Base-by-base conservation (phyloP, 805 yeast species). In the Barnettozyma botsteinii region DNA sequence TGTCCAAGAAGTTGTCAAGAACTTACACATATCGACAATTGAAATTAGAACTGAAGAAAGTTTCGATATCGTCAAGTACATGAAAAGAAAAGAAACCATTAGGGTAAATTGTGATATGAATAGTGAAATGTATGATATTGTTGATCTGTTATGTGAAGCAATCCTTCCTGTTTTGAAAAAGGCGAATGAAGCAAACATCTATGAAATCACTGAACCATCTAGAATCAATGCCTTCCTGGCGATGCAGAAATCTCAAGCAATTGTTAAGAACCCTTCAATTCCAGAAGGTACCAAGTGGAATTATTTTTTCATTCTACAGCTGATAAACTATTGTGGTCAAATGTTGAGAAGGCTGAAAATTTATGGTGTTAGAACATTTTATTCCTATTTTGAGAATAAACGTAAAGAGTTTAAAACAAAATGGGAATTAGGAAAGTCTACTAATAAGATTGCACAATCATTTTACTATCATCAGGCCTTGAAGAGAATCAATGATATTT, bases 31-130 rank as follows among this genome's bases (percentile, higher is more conserved):
- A 1, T 81, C 96, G 0, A 71, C 71, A 40, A 79, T 88, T 31
- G 97, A 91, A 57, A 77, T 89, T 17, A 67, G 98, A 43, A 84
- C 96, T 0, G 98, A 93, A 55, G 74, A 75, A 27, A 81, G 93
- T 48, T 68, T 77, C 14, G 98, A 94, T 57, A 81, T 87, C 9
- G 64, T 67, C n/a, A 79, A 73, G 53, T 87, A 89, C 53, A 81
- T 91, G 71, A 88, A 85, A 51, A 60, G 65, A 13, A 82, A 84
- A 41, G 71, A 69, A 14, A 69, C 82, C 7, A 81, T 74, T 21
- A 72, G 81, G 52, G 62, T 83, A 6, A 70, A 72, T 2, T 79
- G 85, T 12, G 73, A 66, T 1, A 59, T 69, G 10, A 70, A 75
- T 1, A 59, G 61, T 1, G 85, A 81, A 23, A 81, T 85, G 41